Evolutionary conservation across 2,329 filamentous ascomycete genomes (phyloP), one percentile per base, ranked within the genome.

Genomic region (Sporothrix protearum): DNA sequence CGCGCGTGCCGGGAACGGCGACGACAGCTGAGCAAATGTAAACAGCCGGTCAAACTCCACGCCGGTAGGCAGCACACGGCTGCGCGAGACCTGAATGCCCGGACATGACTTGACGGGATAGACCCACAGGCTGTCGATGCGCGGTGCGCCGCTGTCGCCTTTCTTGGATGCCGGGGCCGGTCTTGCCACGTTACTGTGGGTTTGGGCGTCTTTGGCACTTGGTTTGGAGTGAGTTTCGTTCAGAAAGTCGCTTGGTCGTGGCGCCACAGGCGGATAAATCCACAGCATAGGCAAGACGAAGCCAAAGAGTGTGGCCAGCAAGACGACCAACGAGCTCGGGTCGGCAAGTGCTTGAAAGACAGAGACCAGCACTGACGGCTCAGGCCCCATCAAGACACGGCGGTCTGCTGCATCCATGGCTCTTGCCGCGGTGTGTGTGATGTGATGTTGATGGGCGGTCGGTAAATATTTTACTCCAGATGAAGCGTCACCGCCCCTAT

Each of bases 41-140:
- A 94, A 97, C 75, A 95, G 87, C 6, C 93, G 88, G 80, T 97
- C 94, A 79, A 91, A 92, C 78, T 91, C 87, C 71, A 97, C 84
- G 1, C 94, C 93, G 2, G 87, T 88, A 6, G 87, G 82, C 61
- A 92, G 81, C 19, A 96, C 85, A 70, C 87, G 86, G 73, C 87
- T 87, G 73, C 85, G 82, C 68, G 86, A 81, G 63, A 97, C 80
- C 80, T 96, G 92, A 70, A 97, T 88, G 36, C 91, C 92, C 71
- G 83, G 84, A 79, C 93, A 97, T 71, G 91, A 93, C 81, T 96
- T 95, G 79, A 97, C 82, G 0, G 94, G 94, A 79, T 96, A 95
- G 73, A 94, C 86, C 81, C 89, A 90, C 68, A 97, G 83, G 71
- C 91, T 92, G 79, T 93, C 80, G 68, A 86, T 78, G 25, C 71